phyloP scores from a whole-genome alignment of 2,329 filamentous ascomycete genomes.

The Ciborinia camelliae region DNA sequence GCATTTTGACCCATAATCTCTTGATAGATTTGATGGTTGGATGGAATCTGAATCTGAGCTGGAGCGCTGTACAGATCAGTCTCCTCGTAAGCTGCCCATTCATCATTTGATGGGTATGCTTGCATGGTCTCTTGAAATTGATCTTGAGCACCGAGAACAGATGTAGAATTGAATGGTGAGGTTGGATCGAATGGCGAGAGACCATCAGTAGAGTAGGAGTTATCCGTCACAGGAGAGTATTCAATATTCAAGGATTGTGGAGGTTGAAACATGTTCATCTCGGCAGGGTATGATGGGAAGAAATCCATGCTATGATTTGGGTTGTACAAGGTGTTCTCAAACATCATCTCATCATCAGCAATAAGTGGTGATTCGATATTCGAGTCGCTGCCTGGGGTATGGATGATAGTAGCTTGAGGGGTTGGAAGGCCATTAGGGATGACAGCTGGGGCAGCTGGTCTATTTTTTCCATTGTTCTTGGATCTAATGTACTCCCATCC shows the following conservation, averaged over 20 bases:
- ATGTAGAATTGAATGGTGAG: constrained; percentile 25
- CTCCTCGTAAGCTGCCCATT: constrained; percentile 55
- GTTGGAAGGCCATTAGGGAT: constrained; percentile 48
- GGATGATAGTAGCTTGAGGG: constrained; percentile 53
- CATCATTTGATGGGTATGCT: constrained; percentile 44
- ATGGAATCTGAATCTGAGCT: constrained; percentile 53
- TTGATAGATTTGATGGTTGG: constrained; percentile 40
- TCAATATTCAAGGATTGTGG: constrained; percentile 29
- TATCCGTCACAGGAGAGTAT: constrained; percentile 35
- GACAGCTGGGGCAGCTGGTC: constrained; percentile 41
- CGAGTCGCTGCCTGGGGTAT: constrained; percentile 55
- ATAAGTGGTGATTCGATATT: constrained; percentile 33
- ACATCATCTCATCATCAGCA: constrained; percentile 28
- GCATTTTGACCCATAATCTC: constrained; percentile 31
- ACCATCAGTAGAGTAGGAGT: constrained; percentile 27
- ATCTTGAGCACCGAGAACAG: constrained; percentile 45
- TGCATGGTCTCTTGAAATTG: constrained; percentile 55
- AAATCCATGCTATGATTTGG: constrained; percentile 17
- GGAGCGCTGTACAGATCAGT: constrained; percentile 61
- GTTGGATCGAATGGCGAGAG: constrained; percentile 42
- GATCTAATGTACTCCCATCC: constrained; percentile 87
- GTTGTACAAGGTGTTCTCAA: constrained; percentile 28
- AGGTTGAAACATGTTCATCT: constrained; percentile 30
- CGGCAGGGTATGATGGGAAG: constrained; percentile 18
- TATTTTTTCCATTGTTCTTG: constrained; percentile 77